These are phyloP conservation scores for Dioscorea cayenensis DNA, from an alignment of 116 monocot genomes.

Conservation along the genomic window DNA sequence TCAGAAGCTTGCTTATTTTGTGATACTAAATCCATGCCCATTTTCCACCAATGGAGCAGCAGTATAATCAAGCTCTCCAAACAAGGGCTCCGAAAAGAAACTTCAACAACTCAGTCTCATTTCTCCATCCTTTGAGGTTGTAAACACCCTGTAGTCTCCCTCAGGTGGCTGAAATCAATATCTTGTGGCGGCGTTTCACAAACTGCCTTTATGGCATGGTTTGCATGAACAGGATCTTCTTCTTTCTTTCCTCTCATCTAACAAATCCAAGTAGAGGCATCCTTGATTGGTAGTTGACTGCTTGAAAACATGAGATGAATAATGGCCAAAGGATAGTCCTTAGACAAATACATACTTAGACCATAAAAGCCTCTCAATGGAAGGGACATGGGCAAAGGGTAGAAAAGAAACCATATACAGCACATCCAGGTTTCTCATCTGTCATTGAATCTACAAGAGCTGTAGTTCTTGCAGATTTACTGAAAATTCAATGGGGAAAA, in stretches of 20 bases:
- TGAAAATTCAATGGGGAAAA: not conserved
- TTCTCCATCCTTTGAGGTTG: constrained; percentile 16
- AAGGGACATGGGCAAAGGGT: not conserved
- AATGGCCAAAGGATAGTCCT: not conserved
- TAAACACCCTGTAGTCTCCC: too few relatives aligned
- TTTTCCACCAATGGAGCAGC: not conserved
- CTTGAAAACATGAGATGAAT: not conserved
- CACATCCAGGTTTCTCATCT: not conserved
- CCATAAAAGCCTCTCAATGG: constrained; percentile 1
- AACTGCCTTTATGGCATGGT: not conserved
- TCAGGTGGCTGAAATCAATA: constrained; percentile 12
- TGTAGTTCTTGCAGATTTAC: constrained; percentile 7
- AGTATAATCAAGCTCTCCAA: constrained; percentile 10
- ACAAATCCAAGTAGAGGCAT: too few relatives aligned
- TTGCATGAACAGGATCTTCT: too few relatives aligned
- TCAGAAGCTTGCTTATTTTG: not conserved
- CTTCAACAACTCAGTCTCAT: constrained; percentile 12
- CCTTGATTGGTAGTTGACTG: too few relatives aligned
- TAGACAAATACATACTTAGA: not conserved
- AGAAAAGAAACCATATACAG: not conserved
- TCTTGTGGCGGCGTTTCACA: constrained; percentile 7
- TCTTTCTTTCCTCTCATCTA: too few relatives aligned
- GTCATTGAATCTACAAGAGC: constrained; percentile 1
- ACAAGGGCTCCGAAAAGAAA: constrained; percentile 9
- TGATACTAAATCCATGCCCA: not conserved